A percentile compares a stretch with the other conserved stretches of the same genome.
These are phyloP conservation scores for Phylloporus sp. DNA, from an alignment of 768 basidiomycete genomes.

Conservation along the genomic window DNA sequence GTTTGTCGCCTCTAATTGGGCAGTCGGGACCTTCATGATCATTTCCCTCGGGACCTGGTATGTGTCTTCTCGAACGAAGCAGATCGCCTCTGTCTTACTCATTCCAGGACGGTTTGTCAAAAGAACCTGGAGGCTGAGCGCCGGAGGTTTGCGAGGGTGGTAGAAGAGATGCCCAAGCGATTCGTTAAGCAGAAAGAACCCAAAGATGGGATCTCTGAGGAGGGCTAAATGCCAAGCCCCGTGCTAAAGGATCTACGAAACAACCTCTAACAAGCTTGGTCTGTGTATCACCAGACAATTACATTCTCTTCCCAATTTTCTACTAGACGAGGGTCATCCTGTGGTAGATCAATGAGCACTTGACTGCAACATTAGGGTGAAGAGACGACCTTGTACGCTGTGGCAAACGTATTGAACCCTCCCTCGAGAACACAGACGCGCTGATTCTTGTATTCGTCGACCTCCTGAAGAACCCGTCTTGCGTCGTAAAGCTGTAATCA, in stretches of 20 bases:
- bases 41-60: slow-evolving; percentile 70
- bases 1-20: slow-evolving; percentile 73
- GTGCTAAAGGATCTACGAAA: background rate
- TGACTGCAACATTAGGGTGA: background rate
- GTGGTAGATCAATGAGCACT: slow-evolving; percentile 5
- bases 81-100: slow-evolving; percentile 7
- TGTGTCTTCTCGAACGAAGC: slow-evolving; percentile 23
- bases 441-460: slow-evolving; percentile 43
- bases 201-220: slow-evolving; percentile 23
- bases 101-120: slow-evolving; percentile 59
- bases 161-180: slow-evolving; percentile 58
- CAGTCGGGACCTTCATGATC: slow-evolving; percentile 64
- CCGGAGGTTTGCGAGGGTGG: slow-evolving; percentile 47
- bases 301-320: slow-evolving; percentile 64
- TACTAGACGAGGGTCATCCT: slow-evolving; percentile 65
- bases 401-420: slow-evolving; percentile 71
- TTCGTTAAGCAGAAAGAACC: slow-evolving; percentile 41
- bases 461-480: slow-evolving; percentile 42
- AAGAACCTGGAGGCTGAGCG: slow-evolving; percentile 51
- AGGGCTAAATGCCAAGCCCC: background rate
- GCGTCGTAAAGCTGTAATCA: slow-evolving; percentile 58
- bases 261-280: background rate
- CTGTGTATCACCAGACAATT: slow-evolving; percentile 49
- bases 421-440: slow-evolving; percentile 63
- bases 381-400: slow-evolving; percentile 53